Base-by-base conservation (phyloP, 2,329 filamentous ascomycete species). In the Coniosporium tulheliwenetii region DNA sequence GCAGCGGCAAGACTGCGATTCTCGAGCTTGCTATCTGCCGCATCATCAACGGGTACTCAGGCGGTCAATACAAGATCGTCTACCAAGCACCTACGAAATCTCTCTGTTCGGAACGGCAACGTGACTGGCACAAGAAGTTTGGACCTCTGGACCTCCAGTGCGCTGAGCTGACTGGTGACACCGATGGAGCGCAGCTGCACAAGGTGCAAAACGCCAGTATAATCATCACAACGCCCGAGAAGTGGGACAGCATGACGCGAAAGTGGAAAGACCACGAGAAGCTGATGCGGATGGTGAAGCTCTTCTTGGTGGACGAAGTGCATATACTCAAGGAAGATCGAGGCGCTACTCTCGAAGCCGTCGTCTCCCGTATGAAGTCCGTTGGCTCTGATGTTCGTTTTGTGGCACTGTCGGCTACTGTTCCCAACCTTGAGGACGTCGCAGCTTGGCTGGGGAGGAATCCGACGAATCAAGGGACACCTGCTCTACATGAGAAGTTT, bases 1-100 rank as follows among this genome's bases (percentile, higher is more conserved):
- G 85, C 8, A 87, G 84, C 55, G 85, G 85, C 2, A 93, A 93
- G 57, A 93, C 85, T 1, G 82, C 70, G 1, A 69, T 91, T 8
- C 70, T 93, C 46, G 85, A 93, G 57, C 67, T 93, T 37, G 84
- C 84, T 3, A 82, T 93, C 31, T 89, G 83, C 58, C 77, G 75
- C 43, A 65, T 87, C 2, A 66, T 82, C 19, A 67, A 69, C 31
- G 66, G 62, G 4, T 66, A 71, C 38, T 66, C 57, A 51, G 72
- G 60, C 51, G 75, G 61, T 54, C 65, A 77, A 38, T 86, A 79
- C 67, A 93, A 93, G 56, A 76, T 89, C 36, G 72, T 93, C 2
- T 93, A 93, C 50, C 81, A 85, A 59, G 85, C 85, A 9, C 85
- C 85, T 0, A 89, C 82, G 0, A 93, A 91, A 48, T 82, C 85